Evolutionary conservation across 305 asterid genomes (phyloP).

Genomic region (Ilex paraguariensis): DNA sequence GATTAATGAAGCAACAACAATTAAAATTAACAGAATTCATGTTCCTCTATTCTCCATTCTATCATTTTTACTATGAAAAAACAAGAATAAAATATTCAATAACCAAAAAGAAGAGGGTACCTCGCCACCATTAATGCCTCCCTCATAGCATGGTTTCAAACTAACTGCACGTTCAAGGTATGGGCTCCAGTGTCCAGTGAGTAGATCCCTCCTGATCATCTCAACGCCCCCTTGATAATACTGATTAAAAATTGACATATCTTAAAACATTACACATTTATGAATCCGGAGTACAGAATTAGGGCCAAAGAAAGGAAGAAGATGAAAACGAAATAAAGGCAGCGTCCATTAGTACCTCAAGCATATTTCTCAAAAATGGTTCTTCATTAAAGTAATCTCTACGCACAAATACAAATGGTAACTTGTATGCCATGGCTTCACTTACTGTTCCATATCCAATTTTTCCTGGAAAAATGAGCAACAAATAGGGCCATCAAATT

Average conservation of each 20-base stretch:
- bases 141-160: constrained; percentile 82
- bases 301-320: constrained; percentile 1
- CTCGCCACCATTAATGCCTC: constrained; percentile 91
- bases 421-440: constrained; percentile 92
- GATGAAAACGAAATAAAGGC: constrained; percentile 7
- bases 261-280: constrained; percentile 5
- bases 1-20: too few species aligned
- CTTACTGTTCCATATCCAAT: constrained; percentile 98
- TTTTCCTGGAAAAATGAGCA: constrained; percentile 55
- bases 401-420: constrained; percentile 96
- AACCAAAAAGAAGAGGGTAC: constrained; percentile 29
- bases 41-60: too few species aligned
- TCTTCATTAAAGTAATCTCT: constrained; percentile 98
- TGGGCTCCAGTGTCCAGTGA: constrained; percentile 95
- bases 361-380: constrained; percentile 98
- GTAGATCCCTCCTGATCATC: constrained; percentile 98
- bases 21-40: too few species aligned
- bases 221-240: constrained; percentile 92
- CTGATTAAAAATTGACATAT: constrained; percentile 28
- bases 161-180: constrained; percentile 91
- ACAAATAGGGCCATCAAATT: constrained; percentile 5
- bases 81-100: not conserved
- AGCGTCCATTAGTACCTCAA: constrained; percentile 61
- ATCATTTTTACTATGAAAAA: too few species aligned
- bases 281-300: constrained; percentile 1